These are phyloP conservation scores for Fragaria iinumae DNA, from an alignment of 306 rosid species.

Conservation along the genomic window DNA sequence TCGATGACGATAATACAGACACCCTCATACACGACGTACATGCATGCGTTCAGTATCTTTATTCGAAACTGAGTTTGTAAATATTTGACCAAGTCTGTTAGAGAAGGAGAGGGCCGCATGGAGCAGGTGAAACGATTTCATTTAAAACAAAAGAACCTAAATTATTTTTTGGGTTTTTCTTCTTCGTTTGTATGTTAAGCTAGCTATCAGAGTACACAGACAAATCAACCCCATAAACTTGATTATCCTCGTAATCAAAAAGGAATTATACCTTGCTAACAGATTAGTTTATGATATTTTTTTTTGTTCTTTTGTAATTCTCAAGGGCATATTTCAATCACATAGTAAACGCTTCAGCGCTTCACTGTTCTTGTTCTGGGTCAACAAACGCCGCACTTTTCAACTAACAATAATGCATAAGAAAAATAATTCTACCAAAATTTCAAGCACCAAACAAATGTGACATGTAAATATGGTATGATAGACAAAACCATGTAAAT, in stretches of 20 bases:
- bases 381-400: background rate
- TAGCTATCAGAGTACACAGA: background rate
- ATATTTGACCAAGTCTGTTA: conserved; percentile 6
- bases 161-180: conserved; percentile 1
- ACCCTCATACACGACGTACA: background rate
- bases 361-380: background rate
- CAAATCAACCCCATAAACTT: background rate
- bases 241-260: background rate
- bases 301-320: background rate
- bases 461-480: background rate
- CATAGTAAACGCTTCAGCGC: background rate
- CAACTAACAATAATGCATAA: background rate
- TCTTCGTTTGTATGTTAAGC: background rate
- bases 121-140: background rate
- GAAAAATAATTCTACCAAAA: background rate
- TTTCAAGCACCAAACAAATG: background rate
- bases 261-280: background rate
- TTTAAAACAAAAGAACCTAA: background rate
- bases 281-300: background rate
- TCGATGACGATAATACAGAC: background rate
- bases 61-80: background rate
- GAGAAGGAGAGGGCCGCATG: background rate
- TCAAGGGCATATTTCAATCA: background rate
- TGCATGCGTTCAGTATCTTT: background rate
- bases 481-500: background rate